Base-by-base conservation (phyloP, 2,329 filamentous ascomycete genomes). In the Penicillium glabrum region DNA sequence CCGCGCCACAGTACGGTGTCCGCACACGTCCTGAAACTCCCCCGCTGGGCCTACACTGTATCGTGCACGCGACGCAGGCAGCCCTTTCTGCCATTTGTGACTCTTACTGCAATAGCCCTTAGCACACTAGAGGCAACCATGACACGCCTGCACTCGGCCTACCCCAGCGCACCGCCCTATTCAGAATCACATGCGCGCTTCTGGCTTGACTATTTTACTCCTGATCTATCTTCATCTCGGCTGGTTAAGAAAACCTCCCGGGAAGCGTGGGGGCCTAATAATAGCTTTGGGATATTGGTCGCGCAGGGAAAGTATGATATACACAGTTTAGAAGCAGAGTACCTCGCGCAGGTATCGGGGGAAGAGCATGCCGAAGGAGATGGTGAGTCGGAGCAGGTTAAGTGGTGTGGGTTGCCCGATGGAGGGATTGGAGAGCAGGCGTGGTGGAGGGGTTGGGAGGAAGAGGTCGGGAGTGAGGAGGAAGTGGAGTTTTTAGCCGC, bases 351-450 rank as follows among this genome's bases (percentile, higher is more conserved):
- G 21, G 41, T 44, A 44, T 44, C 24, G 11, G 41, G 41, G 21
- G 11, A 13, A 44, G 21, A 44, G n/a, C 8, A 14, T 44, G 5
- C 24, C 19, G 41, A 64, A 52, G 55, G 54, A 31, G 52, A 59
- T 60, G 47, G 46, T 19, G 23, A 48, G 55, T 56, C 35, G 46
- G 51, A 61, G 54, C 48, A 61, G 54, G 57, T 61, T 43, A 46
- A 48, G 24, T 61, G 54, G 54, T 66, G 61, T 61, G 62, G 63
- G 53, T 56, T 26, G 51, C 63, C 62, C 13, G 63, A 66, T 64
- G 62, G 63, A n/a, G 63, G 63, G 54, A 29, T 60, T 33, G 54
- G 49, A 50, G 47, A 5, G 16, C 13, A 56, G n/a, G 60, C 63
- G 13, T 61, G 60, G 60, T 61, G 48, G 27, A 66, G 61, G 57